A percentile compares a stretch with the other conserved stretches of the same genome.
Evolutionary conservation across 805 yeast genomes (phyloP).

Genomic region (Nakazawaea holstii): DNA sequence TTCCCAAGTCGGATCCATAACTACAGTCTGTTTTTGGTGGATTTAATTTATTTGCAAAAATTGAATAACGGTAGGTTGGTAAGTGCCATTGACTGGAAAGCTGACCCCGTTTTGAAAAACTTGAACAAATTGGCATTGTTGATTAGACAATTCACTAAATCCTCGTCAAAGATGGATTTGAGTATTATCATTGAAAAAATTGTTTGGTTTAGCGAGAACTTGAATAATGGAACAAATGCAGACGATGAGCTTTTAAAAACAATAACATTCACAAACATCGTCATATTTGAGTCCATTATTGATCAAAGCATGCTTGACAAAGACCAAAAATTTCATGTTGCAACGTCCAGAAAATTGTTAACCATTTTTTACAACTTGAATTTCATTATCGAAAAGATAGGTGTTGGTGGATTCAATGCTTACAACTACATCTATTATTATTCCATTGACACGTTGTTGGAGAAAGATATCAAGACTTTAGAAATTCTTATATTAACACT

Average conservation of each 20-base stretch:
- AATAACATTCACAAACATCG: constrained; percentile 17
- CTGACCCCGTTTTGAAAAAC: constrained; percentile 40
- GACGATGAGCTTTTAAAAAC: constrained; percentile 9
- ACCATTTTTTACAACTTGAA: constrained; percentile 37
- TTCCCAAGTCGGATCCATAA: background rate
- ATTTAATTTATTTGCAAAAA: background rate
- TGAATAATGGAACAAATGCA: constrained; percentile 9
- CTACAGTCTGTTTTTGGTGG: background rate
- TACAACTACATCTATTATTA: constrained; percentile 56
- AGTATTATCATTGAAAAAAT: background rate
- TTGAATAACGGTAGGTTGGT: background rate
- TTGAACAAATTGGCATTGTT: constrained; percentile 43
- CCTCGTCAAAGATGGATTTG: constrained; percentile 5
- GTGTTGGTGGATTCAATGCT: constrained; percentile 60
- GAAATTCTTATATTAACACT: constrained; percentile 24
- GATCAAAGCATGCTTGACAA: constrained; percentile 12
- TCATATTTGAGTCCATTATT: constrained; percentile 13
- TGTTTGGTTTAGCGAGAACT: constrained; percentile 11
- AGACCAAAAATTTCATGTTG: constrained; percentile 30
- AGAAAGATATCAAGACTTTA: constrained; percentile 20
- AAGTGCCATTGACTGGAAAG: background rate
- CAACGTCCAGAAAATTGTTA: constrained; percentile 26
- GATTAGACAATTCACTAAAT: constrained; percentile 25
- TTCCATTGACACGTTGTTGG: constrained; percentile 35
- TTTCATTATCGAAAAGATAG: constrained; percentile 46